Conservation (phyloP, 2,329 filamentous ascomycete species). For the Trichoderma sp. region DNA sequence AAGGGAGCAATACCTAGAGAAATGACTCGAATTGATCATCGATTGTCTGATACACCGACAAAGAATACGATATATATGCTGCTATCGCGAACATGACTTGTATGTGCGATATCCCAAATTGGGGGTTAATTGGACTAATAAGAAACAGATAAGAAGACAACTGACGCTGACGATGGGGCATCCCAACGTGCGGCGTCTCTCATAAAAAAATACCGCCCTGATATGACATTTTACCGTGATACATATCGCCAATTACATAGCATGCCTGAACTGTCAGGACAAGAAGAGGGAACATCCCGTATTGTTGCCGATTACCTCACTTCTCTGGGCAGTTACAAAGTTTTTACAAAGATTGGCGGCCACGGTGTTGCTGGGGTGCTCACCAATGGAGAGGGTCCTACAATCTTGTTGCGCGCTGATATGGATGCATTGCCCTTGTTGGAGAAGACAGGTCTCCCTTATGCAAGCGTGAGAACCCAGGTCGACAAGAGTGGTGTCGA, state of each 20-base stretch:
- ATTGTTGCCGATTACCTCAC: neutral
- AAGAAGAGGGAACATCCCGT: neutral
- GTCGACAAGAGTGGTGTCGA: neutral
- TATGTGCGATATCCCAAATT: neutral
- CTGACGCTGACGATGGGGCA: neutral
- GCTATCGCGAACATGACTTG: neutral
- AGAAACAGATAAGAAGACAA: neutral
- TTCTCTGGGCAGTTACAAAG: neutral
- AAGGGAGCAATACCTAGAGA: neutral
- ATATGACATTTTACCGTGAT: neutral
- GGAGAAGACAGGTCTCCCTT: neutral
- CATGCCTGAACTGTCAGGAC: neutral
- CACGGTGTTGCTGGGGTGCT: neutral
- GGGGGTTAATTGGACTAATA: neutral
- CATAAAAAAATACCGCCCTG: neutral
- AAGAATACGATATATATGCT: neutral
- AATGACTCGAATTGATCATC: neutral
- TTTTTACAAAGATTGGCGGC: neutral
- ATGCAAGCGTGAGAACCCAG: neutral
- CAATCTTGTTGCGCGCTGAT: neutral
- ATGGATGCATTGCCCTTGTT: neutral
- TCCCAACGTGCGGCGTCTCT: neutral
- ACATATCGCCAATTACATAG: neutral
- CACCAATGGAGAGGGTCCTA: neutral
- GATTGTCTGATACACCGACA: neutral